A percentile compares a stretch with the other conserved stretches of the same genome.
phyloP scores from a whole-genome alignment of 1,139 yeast species.

The Wickerhamomyces sp. region DNA sequence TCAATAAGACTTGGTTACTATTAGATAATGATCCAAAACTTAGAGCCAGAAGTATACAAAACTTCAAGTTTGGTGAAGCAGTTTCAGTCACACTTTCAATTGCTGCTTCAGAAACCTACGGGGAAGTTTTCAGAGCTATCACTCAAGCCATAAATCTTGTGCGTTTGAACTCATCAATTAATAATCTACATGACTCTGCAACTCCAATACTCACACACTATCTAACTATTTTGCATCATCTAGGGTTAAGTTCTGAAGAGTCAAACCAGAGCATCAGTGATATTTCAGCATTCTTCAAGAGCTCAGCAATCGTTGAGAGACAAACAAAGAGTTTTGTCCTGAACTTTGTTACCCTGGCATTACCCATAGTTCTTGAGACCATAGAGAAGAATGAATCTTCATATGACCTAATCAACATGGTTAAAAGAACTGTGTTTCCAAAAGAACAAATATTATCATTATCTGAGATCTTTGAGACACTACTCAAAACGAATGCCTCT shows the following conservation, averaged over 20 bases:
- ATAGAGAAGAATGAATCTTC: neutral
- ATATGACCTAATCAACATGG: constrained; percentile 3
- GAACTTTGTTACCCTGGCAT: constrained; percentile 15
- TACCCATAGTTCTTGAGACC: constrained; percentile 13
- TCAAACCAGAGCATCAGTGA: neutral
- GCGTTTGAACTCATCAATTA: constrained; percentile 19
- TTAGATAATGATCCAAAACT: constrained; percentile 21
- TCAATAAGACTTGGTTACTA: constrained; percentile 36
- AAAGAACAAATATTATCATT: constrained; percentile 8
- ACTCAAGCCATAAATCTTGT: constrained; percentile 21
- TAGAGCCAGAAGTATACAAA: constrained; percentile 33
- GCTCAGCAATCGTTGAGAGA: constrained; percentile 10
- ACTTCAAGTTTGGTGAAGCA: constrained; percentile 33
- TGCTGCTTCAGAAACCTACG: constrained; percentile 1
- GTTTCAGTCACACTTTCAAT: constrained; percentile 19
- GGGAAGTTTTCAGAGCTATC: constrained; percentile 14
- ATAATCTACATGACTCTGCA: constrained; percentile 11
- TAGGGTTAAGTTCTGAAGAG: neutral
- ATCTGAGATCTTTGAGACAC: constrained; percentile 4
- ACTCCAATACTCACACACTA: constrained; percentile 13
- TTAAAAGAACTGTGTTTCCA: constrained; percentile 9
- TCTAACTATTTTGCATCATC: constrained; percentile 1
- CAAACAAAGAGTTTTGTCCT: constrained; percentile 14
- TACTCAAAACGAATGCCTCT: constrained; percentile 11
- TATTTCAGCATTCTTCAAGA: constrained; percentile 1